Conservation (phyloP, 495 filamentous ascomycete species). For the Cercophora sp. region DNA sequence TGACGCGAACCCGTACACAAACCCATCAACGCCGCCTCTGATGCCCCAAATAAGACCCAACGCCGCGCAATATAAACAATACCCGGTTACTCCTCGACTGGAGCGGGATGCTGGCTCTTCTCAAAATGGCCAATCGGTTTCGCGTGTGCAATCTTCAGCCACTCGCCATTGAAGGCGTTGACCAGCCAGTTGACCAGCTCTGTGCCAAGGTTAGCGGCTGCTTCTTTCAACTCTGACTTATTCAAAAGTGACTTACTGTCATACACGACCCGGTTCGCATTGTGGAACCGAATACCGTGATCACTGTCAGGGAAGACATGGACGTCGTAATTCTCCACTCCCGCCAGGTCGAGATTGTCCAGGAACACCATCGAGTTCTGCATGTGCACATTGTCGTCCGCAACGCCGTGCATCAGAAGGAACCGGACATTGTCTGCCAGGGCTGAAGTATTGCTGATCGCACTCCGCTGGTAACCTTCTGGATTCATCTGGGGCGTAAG, state of each 20-base stretch:
- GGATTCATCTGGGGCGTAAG: slow-evolving; percentile 80
- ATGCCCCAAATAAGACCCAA: slow-evolving; percentile 6
- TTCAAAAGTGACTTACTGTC: slow-evolving; percentile 62
- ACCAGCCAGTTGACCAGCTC: slow-evolving; percentile 89
- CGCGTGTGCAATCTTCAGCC: slow-evolving; percentile 68
- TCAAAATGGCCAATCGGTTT: slow-evolving; percentile 45
- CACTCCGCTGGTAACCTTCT: slow-evolving; percentile 68
- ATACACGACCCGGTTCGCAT: slow-evolving; percentile 88
- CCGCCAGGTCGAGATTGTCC: slow-evolving; percentile 78
- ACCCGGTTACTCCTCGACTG: neutral
- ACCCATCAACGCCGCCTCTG: neutral
- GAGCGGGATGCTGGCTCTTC: slow-evolving; percentile 5
- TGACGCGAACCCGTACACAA: no score
- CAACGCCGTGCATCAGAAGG: slow-evolving; percentile 88
- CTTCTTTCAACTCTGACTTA: neutral
- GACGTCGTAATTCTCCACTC: slow-evolving; percentile 91
- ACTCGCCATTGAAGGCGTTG: slow-evolving; percentile 97
- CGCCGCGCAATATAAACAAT: neutral
- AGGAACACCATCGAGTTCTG: slow-evolving; percentile 85
- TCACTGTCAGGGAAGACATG: slow-evolving; percentile 96
- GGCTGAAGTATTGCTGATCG: slow-evolving; percentile 66
- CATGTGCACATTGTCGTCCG: slow-evolving; percentile 95
- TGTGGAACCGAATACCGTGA: slow-evolving; percentile 93
- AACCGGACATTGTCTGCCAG: slow-evolving; percentile 76
- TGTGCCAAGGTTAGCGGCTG: slow-evolving; percentile 37